A percentile compares a stretch with the other conserved stretches of the same genome.
Evolutionary conservation across 1,139 yeast species (phyloP).

Genomic region (Sugiyamaella novakii): DNA sequence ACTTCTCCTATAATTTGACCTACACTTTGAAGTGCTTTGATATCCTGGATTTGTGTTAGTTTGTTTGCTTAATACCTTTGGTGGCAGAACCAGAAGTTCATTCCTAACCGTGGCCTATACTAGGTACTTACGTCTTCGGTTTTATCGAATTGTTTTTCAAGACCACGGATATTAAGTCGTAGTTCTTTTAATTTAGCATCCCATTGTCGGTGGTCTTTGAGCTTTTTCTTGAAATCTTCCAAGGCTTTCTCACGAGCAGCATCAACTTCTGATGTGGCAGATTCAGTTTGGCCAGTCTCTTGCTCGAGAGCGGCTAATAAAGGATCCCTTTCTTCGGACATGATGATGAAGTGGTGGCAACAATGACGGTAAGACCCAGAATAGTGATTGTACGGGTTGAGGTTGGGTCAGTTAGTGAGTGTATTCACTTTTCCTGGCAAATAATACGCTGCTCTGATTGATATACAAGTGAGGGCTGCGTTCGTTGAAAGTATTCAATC

Average conservation of each 20-base stretch:
- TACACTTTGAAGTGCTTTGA: constrained; percentile 94
- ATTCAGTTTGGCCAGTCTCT: constrained; percentile 31
- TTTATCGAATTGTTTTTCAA: constrained; percentile 83
- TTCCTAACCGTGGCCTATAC: not conserved
- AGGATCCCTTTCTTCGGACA: constrained; percentile 38
- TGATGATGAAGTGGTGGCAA: constrained; percentile 11
- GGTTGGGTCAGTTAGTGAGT: too few species aligned
- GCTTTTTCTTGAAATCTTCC: constrained; percentile 76
- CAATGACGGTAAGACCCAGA: not conserved
- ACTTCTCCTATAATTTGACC: constrained; percentile 99
- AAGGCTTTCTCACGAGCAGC: constrained; percentile 82
- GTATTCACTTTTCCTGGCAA: too few species aligned
- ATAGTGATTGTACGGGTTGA: too few species aligned
- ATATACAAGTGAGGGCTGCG: too few species aligned
- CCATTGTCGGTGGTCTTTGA: constrained; percentile 92
- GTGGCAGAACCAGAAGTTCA: not conserved
- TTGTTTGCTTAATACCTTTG: constrained; percentile 1
- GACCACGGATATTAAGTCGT: constrained; percentile 77
- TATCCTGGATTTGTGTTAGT: constrained; percentile 51
- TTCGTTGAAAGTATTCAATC: too few species aligned
- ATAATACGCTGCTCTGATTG: too few species aligned
- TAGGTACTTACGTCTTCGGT: constrained; percentile 69
- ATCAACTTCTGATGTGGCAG: constrained; percentile 45
- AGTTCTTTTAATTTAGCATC: constrained; percentile 87
- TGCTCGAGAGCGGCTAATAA: constrained; percentile 38